Evolutionary conservation across 2,329 filamentous ascomycete genomes (phyloP).

Genomic region (Botrytis porri): DNA sequence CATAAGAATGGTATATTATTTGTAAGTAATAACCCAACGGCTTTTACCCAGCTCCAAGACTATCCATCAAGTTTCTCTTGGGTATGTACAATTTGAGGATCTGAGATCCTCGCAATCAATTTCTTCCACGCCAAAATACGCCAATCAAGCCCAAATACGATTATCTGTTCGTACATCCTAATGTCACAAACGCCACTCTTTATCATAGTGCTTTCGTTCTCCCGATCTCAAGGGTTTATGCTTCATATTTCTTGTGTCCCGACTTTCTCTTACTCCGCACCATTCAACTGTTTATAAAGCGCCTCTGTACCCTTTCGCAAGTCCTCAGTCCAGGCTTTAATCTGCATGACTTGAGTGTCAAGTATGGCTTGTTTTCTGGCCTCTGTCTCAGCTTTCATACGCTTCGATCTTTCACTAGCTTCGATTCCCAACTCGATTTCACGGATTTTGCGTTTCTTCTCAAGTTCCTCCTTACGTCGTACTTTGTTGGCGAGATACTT

Average conservation of each 20-base stretch:
- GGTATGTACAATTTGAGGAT: slow-evolving; percentile 6
- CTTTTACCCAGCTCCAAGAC: background rate
- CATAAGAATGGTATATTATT: background rate
- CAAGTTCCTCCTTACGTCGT: slow-evolving; percentile 38
- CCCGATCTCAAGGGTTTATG: slow-evolving; percentile 86
- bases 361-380: slow-evolving; percentile 22
- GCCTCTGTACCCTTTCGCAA: slow-evolving; percentile 33
- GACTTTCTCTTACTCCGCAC: slow-evolving; percentile 31
- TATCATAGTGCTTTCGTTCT: slow-evolving; percentile 67
- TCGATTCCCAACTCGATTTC: slow-evolving; percentile 33
- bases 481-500: slow-evolving; percentile 49
- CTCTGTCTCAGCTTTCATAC: slow-evolving; percentile 27
- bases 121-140: background rate
- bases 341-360: slow-evolving; percentile 25
- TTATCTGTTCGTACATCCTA: background rate
- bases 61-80: background rate
- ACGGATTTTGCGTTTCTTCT: slow-evolving; percentile 35
- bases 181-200: background rate
- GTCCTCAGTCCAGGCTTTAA: slow-evolving; percentile 28
- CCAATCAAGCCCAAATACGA: background rate
- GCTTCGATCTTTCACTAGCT: slow-evolving; percentile 32
- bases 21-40: background rate
- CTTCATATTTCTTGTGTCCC: slow-evolving; percentile 57
- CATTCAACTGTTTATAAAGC: slow-evolving; percentile 34
- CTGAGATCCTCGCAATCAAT: background rate